Conservation (phyloP, 176 grass and related monocot species). For the Avena atlantica region DNA sequence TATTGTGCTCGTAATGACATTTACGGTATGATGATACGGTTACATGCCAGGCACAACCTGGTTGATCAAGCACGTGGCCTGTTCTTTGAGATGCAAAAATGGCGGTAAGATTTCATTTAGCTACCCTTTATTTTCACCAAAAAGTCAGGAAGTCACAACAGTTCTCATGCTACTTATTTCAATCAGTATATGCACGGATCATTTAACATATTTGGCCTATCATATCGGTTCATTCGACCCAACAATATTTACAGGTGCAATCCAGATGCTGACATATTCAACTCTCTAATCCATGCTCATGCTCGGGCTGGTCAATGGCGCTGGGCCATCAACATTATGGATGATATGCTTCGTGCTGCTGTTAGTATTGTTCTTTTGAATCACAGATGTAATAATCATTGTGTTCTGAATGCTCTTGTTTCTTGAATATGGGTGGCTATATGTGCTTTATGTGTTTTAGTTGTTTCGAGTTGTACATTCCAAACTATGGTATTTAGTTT, state of each 20-base stretch:
- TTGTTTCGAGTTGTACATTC: slow-evolving; percentile 11
- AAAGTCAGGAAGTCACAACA: slow-evolving; percentile 9
- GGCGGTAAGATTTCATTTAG: slow-evolving; percentile 63
- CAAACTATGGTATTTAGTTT: neutral
- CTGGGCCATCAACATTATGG: slow-evolving; percentile 97
- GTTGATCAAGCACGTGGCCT: slow-evolving; percentile 88
- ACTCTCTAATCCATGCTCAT: slow-evolving; percentile 91
- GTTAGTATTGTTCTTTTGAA: slow-evolving; percentile 61
- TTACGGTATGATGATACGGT: slow-evolving; percentile 83
- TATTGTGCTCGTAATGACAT: slow-evolving; percentile 80
- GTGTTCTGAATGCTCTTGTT: neutral
- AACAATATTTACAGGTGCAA: slow-evolving; percentile 71
- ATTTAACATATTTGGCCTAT: neutral
- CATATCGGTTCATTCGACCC: slow-evolving; percentile 21
- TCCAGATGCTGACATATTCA: slow-evolving; percentile 89
- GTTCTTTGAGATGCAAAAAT: slow-evolving; percentile 98
- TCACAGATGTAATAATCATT: slow-evolving; percentile 26
- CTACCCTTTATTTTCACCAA: slow-evolving; percentile 5
- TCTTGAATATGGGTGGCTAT: slow-evolving; percentile 21
- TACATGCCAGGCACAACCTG: slow-evolving; percentile 81
- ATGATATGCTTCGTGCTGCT: slow-evolving; percentile 95
- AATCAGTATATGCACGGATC: neutral
- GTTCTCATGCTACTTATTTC: neutral
- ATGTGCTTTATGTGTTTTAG: slow-evolving; percentile 11
- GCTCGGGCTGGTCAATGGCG: slow-evolving; percentile 90